phyloP scores from a whole-genome alignment of 345 rosid species.

The Arabis alpina region DNA sequence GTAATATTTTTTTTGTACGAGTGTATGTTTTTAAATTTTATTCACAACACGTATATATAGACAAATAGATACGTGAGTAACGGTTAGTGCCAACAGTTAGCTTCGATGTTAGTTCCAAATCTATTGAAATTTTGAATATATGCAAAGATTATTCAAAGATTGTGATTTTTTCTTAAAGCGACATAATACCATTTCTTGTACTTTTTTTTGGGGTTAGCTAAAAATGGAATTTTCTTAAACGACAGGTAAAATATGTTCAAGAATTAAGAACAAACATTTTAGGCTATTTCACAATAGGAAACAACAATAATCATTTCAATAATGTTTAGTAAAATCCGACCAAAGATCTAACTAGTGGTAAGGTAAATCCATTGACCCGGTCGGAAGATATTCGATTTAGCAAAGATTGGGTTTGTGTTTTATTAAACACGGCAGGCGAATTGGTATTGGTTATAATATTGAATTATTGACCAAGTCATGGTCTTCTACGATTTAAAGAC shows the following conservation, averaged over 20 bases:
- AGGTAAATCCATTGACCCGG: slow-evolving; percentile 31
- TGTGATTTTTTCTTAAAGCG: not conserved
- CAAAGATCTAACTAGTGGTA: slow-evolving; percentile 10
- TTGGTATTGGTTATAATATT: slow-evolving; percentile 10
- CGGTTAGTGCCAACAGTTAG: slow-evolving; percentile 33
- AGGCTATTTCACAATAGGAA: slow-evolving; percentile 26
- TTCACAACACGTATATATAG: slow-evolving; percentile 11
- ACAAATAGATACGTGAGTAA: slow-evolving; percentile 30
- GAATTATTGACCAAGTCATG: slow-evolving; percentile 44
- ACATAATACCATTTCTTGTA: slow-evolving; percentile 17
- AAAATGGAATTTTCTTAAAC: not conserved
- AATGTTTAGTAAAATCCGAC: slow-evolving; percentile 15
- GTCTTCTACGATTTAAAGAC: slow-evolving; percentile 35
- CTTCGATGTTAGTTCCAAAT: slow-evolving; percentile 44
- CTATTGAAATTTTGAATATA: not conserved
- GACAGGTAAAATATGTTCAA: not conserved
- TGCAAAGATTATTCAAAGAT: slow-evolving; percentile 34
- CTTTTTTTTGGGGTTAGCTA: slow-evolving; percentile 1
- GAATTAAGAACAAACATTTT: slow-evolving; percentile 26
- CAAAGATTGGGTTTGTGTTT: slow-evolving; percentile 21
- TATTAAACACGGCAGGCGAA: slow-evolving; percentile 37
- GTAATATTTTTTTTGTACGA: not conserved
- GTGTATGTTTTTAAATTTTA: not conserved
- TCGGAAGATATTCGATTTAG: slow-evolving; percentile 26
- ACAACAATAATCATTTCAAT: not conserved